Conservation (phyloP, 768 basidiomycete species). For the Pulveroboletus sp. region DNA sequence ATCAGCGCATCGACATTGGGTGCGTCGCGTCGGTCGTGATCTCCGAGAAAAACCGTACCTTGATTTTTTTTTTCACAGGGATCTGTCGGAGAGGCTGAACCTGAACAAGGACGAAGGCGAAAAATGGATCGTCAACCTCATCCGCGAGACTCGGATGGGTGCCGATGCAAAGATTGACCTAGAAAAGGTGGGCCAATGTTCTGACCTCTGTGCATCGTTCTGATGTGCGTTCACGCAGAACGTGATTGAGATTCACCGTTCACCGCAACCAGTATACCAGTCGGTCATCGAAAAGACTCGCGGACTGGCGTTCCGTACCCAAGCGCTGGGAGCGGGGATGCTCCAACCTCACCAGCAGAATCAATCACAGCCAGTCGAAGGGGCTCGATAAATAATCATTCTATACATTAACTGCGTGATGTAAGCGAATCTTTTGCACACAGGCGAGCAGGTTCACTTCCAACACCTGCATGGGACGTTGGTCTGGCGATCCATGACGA, state of each 20-base stretch:
- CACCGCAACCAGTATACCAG: conserved; percentile 87
- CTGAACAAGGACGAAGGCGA: conserved; percentile 94
- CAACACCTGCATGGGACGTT: conserved; percentile 33
- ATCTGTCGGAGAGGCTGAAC: conserved; percentile 90
- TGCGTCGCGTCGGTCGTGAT: conserved; percentile 36
- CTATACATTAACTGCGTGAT: conserved; percentile 1
- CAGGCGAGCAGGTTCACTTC: conserved; percentile 29
- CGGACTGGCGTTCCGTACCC: conserved; percentile 85
- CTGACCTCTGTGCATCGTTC: not conserved
- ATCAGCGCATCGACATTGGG: conserved; percentile 88
- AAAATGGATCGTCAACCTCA: conserved; percentile 99
- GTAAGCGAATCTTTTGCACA: too few relatives aligned
- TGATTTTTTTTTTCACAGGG: conserved; percentile 42
- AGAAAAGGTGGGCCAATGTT: conserved; percentile 60
- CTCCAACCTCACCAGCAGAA: conserved; percentile 35
- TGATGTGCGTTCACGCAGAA: conserved; percentile 53
- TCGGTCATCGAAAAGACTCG: conserved; percentile 94
- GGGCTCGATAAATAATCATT: conserved; percentile 18
- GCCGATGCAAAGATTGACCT: conserved; percentile 97
- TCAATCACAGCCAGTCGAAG: conserved; percentile 30
- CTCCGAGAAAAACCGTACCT: not conserved
- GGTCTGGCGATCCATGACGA: not conserved
- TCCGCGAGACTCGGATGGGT: conserved; percentile 94
- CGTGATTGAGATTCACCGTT: conserved; percentile 92
- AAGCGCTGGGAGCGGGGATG: conserved; percentile 82